Percentiles rank a stretch among this genome's conserved stretches.
phyloP scores from a whole-genome alignment of 192 early-diverging fungal genomes.

The Mortierella claussenii region DNA sequence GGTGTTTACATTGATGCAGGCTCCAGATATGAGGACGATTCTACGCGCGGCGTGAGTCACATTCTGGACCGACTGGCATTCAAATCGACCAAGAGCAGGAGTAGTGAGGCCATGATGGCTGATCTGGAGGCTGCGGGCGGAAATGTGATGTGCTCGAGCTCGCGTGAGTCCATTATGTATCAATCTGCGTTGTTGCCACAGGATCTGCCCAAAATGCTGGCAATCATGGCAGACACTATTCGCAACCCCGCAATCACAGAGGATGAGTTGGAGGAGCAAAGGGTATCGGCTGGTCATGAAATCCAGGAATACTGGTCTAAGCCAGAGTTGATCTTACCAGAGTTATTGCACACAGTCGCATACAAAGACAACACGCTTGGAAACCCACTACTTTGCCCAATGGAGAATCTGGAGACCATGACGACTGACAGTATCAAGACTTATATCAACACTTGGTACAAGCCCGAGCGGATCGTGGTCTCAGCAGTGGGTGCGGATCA shows the following conservation, averaged over 20 bases:
- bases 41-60: slow-evolving; percentile 81
- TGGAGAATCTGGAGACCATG: slow-evolving; percentile 72
- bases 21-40: slow-evolving; percentile 81
- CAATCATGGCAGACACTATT: slow-evolving; percentile 84
- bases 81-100: slow-evolving; percentile 84
- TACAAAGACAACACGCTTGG: slow-evolving; percentile 85
- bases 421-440: slow-evolving; percentile 73
- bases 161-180: slow-evolving; percentile 96
- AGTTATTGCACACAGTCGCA: slow-evolving; percentile 87
- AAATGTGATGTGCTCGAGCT: slow-evolving; percentile 88
- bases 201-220: slow-evolving; percentile 77
- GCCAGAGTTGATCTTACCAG: slow-evolving; percentile 87
- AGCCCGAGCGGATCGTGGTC: slow-evolving; percentile 92
- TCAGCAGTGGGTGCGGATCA: slow-evolving; percentile 90
- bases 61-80: slow-evolving; percentile 94
- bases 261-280: slow-evolving; percentile 87
- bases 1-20: slow-evolving; percentile 95
- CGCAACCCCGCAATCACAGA: slow-evolving; percentile 75
- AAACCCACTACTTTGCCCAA: slow-evolving; percentile 79
- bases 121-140: slow-evolving; percentile 90
- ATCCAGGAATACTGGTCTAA: slow-evolving; percentile 87
- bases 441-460: slow-evolving; percentile 87
- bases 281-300: slow-evolving; percentile 84
- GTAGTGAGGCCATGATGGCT: slow-evolving; percentile 74
- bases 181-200: slow-evolving; percentile 91